Evolutionary conservation across 306 rosid genomes (phyloP).

Genomic region (Hippophae rhamnoides): DNA sequence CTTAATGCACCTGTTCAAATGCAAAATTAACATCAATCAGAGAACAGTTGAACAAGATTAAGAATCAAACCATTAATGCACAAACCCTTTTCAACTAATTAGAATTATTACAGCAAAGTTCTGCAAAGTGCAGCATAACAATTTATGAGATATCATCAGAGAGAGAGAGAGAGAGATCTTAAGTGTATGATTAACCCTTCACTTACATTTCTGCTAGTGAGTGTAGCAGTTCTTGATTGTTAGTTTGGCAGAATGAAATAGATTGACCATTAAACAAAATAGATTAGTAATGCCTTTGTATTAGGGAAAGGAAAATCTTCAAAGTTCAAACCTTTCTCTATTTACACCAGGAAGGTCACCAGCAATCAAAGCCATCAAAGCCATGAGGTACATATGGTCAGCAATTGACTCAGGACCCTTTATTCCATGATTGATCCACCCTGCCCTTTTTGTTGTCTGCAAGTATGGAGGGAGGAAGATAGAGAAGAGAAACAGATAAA

Average conservation of each 20-base stretch:
- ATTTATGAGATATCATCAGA: too few relatives aligned
- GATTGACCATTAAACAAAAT: constrained; percentile 7
- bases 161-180: neutral
- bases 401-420: constrained; percentile 82
- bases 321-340: constrained; percentile 60
- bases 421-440: constrained; percentile 95
- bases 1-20: constrained; percentile 69
- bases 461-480: neutral
- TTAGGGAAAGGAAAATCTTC: too few relatives aligned
- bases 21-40: constrained; percentile 2
- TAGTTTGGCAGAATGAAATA: constrained; percentile 4
- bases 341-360: constrained; percentile 58
- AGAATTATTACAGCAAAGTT: too few relatives aligned
- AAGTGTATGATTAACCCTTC: neutral
- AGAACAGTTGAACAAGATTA: constrained; percentile 5
- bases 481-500: constrained; percentile 8
- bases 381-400: constrained; percentile 93
- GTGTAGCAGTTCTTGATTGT: neutral
- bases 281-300: neutral
- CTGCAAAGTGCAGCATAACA: too few relatives aligned
- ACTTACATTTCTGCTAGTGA: neutral
- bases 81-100: too few relatives aligned
- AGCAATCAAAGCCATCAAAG: constrained; percentile 76
- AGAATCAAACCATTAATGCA: neutral
- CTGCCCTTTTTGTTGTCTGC: constrained; percentile 85